Percentiles rank a stretch among this genome's conserved stretches.
Evolutionary conservation across 139 green algal species (phyloP).

Genomic region (Coccomyxa sp.): DNA sequence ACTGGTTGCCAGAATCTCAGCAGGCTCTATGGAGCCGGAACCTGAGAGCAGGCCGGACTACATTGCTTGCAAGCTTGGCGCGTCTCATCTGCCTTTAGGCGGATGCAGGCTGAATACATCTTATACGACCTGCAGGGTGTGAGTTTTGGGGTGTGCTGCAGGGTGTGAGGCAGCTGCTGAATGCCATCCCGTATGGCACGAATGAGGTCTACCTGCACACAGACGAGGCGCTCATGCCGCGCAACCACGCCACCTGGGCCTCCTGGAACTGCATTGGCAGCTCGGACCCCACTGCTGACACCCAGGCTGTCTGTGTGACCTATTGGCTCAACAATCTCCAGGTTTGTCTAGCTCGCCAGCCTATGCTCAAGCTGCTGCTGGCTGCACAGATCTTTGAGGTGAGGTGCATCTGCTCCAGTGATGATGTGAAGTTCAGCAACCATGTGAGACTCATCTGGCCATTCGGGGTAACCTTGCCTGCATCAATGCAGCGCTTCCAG

Average conservation of each 20-base stretch:
- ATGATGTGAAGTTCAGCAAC: no score
- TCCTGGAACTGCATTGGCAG: conserved; percentile 86
- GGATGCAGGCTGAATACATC: no score
- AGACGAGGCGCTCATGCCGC: conserved; percentile 79
- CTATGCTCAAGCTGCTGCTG: no score
- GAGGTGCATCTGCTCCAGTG: no score
- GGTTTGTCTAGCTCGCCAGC: no score
- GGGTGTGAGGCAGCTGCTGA: conserved; percentile 64
- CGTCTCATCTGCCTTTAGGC: no score
- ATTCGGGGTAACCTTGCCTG: no score
- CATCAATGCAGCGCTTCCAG: no score
- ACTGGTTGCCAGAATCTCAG: neutral
- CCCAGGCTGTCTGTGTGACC: conserved; percentile 71
- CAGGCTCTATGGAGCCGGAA: neutral
- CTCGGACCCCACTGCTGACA: neutral
- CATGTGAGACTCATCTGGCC: no score
- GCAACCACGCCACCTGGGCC: conserved; percentile 62
- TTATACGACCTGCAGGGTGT: no score
- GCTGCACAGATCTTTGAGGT: no score
- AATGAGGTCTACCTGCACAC: conserved; percentile 91
- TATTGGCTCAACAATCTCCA: conserved; percentile 92
- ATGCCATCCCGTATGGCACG: conserved; percentile 70
- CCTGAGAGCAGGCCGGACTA: neutral
- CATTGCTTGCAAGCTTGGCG: neutral
- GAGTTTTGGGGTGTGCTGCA: no score